A percentile compares a stretch with the other conserved stretches of the same genome.
These are phyloP conservation scores for Penicillium polonicum DNA, from an alignment of 2,329 filamentous ascomycete genomes.

Conservation along the genomic window DNA sequence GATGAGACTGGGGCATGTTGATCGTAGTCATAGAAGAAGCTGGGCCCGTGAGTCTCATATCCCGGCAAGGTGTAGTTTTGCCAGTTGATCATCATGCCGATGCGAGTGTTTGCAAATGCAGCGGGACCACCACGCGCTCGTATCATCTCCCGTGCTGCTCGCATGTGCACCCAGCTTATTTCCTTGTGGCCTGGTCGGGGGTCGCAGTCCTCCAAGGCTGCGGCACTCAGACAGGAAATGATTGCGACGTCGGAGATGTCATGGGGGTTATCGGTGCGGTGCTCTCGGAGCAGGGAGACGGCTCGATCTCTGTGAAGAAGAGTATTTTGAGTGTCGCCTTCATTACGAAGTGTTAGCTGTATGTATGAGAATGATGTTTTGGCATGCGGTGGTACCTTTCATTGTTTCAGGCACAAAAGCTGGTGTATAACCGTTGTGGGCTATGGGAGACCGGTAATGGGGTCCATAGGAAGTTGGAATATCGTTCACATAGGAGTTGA, in stretches of 20 bases:
- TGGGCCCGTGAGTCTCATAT: conserved; percentile 36
- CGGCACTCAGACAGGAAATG: conserved; percentile 41
- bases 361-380: conserved; percentile 42
- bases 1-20: conserved; percentile 9
- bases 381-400: conserved; percentile 40
- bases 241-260: conserved; percentile 42
- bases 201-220: conserved; percentile 43
- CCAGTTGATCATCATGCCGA: conserved; percentile 45
- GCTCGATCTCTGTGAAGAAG: conserved; percentile 36
- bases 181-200: conserved; percentile 39
- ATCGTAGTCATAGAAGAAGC: conserved; percentile 37
- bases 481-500: conserved; percentile 43
- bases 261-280: conserved; percentile 31
- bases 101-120: conserved; percentile 37
- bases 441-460: conserved; percentile 33
- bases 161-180: conserved; percentile 43
- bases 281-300: conserved; percentile 35
- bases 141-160: conserved; percentile 41
- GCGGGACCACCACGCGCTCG: conserved; percentile 37
- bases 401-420: conserved; percentile 44
- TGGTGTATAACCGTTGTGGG: conserved; percentile 41
- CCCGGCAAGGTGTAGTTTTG: conserved; percentile 44
- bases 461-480: conserved; percentile 42
- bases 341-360: conserved; percentile 39
- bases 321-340: conserved; percentile 31